A percentile compares a stretch with the other conserved stretches of the same genome.
These are phyloP conservation scores for Lactarius sp. DNA, from an alignment of 768 basidiomycete species.

Conservation along the genomic window DNA sequence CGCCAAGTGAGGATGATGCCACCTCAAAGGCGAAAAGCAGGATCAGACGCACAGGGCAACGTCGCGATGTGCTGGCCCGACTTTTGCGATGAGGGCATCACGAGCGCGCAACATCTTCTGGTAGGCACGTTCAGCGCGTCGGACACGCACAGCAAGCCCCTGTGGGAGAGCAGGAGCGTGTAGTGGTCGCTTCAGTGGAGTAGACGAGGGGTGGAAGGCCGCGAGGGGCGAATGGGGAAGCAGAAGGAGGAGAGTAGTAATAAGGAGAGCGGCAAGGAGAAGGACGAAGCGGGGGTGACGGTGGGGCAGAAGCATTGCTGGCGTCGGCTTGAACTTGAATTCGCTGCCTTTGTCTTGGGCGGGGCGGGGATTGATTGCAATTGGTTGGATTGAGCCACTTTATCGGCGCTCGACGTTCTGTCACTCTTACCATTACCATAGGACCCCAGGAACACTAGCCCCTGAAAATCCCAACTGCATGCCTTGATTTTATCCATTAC, in stretches of 20 bases:
- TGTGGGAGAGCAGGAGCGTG: not conserved
- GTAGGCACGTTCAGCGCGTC: slow-evolving; percentile 22
- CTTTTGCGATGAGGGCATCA: slow-evolving; percentile 22
- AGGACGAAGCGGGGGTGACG: slow-evolving; percentile 26
- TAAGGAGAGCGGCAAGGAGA: slow-evolving; percentile 20
- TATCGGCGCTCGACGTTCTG: too few relatives aligned
- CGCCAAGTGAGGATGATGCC: not conserved
- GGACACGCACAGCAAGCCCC: slow-evolving; percentile 12
- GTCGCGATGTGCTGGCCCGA: slow-evolving; percentile 18
- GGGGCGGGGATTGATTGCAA: too few relatives aligned
- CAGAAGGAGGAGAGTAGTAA: slow-evolving; percentile 20
- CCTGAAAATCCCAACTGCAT: too few relatives aligned
- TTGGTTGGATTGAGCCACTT: too few relatives aligned
- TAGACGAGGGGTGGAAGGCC: not conserved
- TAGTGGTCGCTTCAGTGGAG: not conserved
- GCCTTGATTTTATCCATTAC: too few relatives aligned
- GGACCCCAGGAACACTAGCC: too few relatives aligned
- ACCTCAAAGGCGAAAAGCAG: not conserved
- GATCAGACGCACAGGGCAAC: slow-evolving; percentile 15
- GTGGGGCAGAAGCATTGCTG: slow-evolving; percentile 10
- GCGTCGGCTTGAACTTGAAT: too few relatives aligned
- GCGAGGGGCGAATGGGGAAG: slow-evolving; percentile 7
- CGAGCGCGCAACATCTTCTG: slow-evolving; percentile 20
- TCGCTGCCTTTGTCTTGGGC: too few relatives aligned
- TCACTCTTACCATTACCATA: too few relatives aligned